Evolutionary conservation across 441 rosid genomes (phyloP), one percentile per base, ranked within the genome.

Genomic region (Kokia cookei): DNA sequence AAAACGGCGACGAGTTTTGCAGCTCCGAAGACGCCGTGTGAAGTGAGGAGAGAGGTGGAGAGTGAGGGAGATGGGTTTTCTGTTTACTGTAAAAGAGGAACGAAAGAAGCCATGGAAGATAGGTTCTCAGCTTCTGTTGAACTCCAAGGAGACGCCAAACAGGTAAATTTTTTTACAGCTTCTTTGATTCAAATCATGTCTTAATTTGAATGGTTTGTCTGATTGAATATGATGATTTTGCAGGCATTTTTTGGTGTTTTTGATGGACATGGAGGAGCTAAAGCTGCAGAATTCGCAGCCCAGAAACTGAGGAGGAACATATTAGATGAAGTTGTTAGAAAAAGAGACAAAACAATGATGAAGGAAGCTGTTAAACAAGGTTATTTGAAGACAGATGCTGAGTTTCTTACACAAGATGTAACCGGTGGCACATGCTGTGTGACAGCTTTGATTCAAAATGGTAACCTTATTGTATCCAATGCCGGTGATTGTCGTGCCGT

Each of bases 401-500:
- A 84, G 64, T 89, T 88, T 73, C 81, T 89, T 3, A 77, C 71
- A 47, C 75, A 81, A 79, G 84, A 82, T 19, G 76, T 77, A 1
- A 68, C 75, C 3, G 92, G 96, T 27, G 96, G 96, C 42, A 77
- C 91, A 9, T 91, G 96, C 29, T 91, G 92, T 60, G 89, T 91
- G 32, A 91, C 96, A 1, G 93, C 93, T 66, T 57, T 87, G 80
- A 60, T 91, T 29, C 70, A 67, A 1, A 77, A 82, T 0, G 90
- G 92, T 59, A 75, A 79, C 67, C 86, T 90, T 42, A 76, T 84
- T 1, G 90, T 90, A 5, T 78, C 94, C 24, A 88, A 88, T 27
- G 92, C 86, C 4, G 94, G 94, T 53, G 94, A 90, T 48, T 90
- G 92, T 65, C 91, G 94, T 1, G 94, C 94, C 27, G 94, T 90